Conservation (phyloP, 495 filamentous ascomycete genomes). For the Penicillium simplicissimum region DNA sequence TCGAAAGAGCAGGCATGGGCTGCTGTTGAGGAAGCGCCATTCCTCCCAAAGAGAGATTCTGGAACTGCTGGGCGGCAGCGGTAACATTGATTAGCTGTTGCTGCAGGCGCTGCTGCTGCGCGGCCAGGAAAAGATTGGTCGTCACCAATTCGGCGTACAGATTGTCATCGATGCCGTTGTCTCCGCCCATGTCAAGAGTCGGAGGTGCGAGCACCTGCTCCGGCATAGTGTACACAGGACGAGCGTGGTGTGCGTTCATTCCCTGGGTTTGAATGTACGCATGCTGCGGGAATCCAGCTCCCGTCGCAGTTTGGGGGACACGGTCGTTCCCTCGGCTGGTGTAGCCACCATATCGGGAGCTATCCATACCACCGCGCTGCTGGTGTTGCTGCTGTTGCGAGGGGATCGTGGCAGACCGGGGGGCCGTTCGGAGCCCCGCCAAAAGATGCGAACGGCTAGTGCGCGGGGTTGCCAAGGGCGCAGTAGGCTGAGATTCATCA, state of each 20-base stretch:
- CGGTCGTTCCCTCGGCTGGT: slow-evolving; percentile 45
- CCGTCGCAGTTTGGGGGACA: slow-evolving; percentile 63
- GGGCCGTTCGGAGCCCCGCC: slow-evolving; percentile 89
- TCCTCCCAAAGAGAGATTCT: slow-evolving; percentile 61
- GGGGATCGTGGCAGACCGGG: slow-evolving; percentile 78
- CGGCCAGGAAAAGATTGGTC: slow-evolving; percentile 80
- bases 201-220: slow-evolving; percentile 89
- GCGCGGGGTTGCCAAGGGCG: slow-evolving; percentile 68
- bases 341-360: slow-evolving; percentile 44
- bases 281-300: slow-evolving; percentile 56
- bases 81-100: slow-evolving; percentile 61
- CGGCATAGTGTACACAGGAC: slow-evolving; percentile 66
- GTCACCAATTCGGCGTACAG: slow-evolving; percentile 80
- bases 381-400: slow-evolving; percentile 52
- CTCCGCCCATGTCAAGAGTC: slow-evolving; percentile 62
- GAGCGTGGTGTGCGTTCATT: slow-evolving; percentile 37
- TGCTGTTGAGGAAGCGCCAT: slow-evolving; percentile 44
- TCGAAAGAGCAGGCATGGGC: slow-evolving; percentile 31
- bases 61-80: slow-evolving; percentile 70
- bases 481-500: slow-evolving; percentile 61
- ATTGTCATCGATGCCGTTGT: slow-evolving; percentile 76
- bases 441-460: slow-evolving; percentile 94
- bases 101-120: slow-evolving; percentile 83
- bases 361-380: slow-evolving; percentile 51
- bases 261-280: slow-evolving; percentile 48